Evolutionary conservation across 2,329 filamentous ascomycete species (phyloP).

Genomic region (Trichoderma pleuroti): DNA sequence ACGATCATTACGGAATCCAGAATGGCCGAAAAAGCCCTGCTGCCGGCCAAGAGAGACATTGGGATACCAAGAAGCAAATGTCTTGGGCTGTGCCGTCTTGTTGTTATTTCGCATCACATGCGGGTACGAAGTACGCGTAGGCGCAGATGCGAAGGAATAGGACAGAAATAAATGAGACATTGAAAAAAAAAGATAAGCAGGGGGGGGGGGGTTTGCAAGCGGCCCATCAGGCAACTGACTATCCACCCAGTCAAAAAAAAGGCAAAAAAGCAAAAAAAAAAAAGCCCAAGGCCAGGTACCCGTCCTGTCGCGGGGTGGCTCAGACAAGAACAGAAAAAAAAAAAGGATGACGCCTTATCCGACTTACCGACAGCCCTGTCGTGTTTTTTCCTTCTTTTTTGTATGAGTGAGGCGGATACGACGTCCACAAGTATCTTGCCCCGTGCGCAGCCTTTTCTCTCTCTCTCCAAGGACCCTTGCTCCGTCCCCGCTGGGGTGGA

Average conservation of each 20-base stretch:
- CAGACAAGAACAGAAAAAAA: not conserved
- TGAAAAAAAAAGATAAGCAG: not conserved
- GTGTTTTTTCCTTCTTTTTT: not conserved
- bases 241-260: not conserved
- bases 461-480: not conserved
- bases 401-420: not conserved
- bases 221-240: not conserved
- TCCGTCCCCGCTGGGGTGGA: not conserved
- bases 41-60: not conserved
- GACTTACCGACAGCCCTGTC: slow-evolving; percentile 14
- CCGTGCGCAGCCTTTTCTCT: not conserved
- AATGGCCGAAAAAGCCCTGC: not conserved
- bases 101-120: slow-evolving; percentile 7
- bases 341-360: slow-evolving; percentile 17
- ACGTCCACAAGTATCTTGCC: not conserved
- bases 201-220: not conserved
- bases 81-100: not conserved
- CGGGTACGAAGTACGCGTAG: not conserved
- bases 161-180: not conserved
- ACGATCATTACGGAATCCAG: not conserved
- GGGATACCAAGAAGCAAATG: not conserved
- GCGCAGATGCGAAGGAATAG: not conserved
- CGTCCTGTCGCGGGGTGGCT: slow-evolving; percentile 7
- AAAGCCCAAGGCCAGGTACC: slow-evolving; percentile 1
- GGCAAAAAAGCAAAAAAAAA: not conserved